Evolutionary conservation across 805 yeast genomes (phyloP).

Genomic region (Blastobotrys parvus): DNA sequence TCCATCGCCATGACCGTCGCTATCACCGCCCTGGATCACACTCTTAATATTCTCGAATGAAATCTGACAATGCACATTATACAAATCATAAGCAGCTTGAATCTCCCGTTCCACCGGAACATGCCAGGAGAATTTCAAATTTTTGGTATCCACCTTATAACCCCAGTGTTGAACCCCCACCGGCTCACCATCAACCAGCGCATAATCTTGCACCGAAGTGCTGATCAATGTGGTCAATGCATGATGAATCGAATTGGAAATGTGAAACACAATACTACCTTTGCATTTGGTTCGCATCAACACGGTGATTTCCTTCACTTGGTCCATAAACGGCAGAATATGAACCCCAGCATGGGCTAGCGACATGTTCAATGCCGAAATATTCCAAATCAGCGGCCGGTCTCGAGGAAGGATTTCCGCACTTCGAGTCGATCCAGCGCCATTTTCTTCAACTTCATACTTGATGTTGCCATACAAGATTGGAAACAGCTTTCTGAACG

Average conservation of each 20-base stretch:
- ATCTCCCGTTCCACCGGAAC: slow-evolving; percentile 52
- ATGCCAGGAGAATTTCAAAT: slow-evolving; percentile 62
- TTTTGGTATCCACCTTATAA: slow-evolving; percentile 16
- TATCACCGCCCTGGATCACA: slow-evolving; percentile 35
- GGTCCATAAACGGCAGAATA: slow-evolving; percentile 36
- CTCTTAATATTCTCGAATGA: slow-evolving; percentile 17
- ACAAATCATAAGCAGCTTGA: slow-evolving; percentile 51
- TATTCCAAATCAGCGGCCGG: slow-evolving; percentile 61
- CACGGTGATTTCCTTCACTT: slow-evolving; percentile 40
- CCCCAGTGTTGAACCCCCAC: slow-evolving; percentile 37
- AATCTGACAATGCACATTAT: slow-evolving; percentile 37
- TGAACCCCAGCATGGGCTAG: slow-evolving; percentile 57
- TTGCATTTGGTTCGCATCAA: slow-evolving; percentile 39
- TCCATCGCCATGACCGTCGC: slow-evolving; percentile 14
- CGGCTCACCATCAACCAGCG: slow-evolving; percentile 9
- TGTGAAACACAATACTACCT: slow-evolving; percentile 58
- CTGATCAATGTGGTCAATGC: slow-evolving; percentile 55
- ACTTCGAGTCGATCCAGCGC: slow-evolving; percentile 67
- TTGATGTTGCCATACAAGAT: slow-evolving; percentile 45
- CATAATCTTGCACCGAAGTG: slow-evolving; percentile 27
- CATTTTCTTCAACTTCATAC: slow-evolving; percentile 64
- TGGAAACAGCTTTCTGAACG: slow-evolving; percentile 38
- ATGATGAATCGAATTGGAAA: slow-evolving; percentile 60
- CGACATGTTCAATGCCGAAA: slow-evolving; percentile 61
- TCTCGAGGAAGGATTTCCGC: slow-evolving; percentile 71